phyloP scores from a whole-genome alignment of 306 rosid species.

The Senna tora region DNA sequence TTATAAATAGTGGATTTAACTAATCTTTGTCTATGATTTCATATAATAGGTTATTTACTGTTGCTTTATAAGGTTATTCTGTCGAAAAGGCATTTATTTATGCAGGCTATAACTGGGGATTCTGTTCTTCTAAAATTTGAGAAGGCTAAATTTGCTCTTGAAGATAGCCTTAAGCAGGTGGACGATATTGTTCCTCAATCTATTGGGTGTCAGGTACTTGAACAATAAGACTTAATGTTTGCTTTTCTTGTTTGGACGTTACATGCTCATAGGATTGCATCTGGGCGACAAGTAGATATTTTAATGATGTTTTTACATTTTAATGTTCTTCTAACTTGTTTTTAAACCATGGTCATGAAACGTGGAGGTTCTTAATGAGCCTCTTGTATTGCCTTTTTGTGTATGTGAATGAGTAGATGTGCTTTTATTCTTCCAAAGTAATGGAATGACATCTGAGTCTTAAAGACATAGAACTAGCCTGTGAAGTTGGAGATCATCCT shows the following conservation, averaged over 20 bases:
- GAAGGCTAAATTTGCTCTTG: slow-evolving; percentile 71
- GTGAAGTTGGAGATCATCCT: background rate
- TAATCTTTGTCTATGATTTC: background rate
- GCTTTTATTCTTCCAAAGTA: background rate
- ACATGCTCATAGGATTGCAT: background rate
- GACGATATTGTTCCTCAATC: slow-evolving; percentile 84
- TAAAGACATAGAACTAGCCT: too few relatives aligned
- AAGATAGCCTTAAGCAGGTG: slow-evolving; percentile 70
- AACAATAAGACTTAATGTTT: slow-evolving; percentile 8
- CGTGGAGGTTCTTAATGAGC: slow-evolving; percentile 2
- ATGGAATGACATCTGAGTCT: background rate
- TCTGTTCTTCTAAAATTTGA: slow-evolving; percentile 77
- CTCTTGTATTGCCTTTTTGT: slow-evolving; percentile 10
- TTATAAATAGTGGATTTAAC: slow-evolving; percentile 13
- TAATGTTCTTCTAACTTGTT: background rate
- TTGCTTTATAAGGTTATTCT: slow-evolving; percentile 15
- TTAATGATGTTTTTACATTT: background rate
- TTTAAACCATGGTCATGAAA: background rate
- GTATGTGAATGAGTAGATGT: background rate
- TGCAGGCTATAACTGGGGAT: slow-evolving; percentile 86
- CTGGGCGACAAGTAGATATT: background rate
- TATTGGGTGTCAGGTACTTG: slow-evolving; percentile 69
- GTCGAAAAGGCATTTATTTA: slow-evolving; percentile 14
- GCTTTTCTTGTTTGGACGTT: slow-evolving; percentile 23
- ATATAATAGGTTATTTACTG: background rate